Evolutionary conservation across 176 grass and related monocot species (phyloP).

Genomic region (Melocanna baccifera): DNA sequence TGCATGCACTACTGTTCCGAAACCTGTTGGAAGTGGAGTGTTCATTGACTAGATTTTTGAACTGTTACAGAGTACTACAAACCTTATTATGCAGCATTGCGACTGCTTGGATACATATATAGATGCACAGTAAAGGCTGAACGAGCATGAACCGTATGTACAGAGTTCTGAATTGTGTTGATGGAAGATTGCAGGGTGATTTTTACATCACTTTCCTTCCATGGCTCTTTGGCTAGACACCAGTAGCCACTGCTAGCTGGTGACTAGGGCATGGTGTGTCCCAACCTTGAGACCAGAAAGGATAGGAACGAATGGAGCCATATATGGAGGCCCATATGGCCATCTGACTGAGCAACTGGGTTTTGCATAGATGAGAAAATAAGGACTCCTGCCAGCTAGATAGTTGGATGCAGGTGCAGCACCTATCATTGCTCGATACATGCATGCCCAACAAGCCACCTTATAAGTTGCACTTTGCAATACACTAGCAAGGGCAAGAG

Average conservation of each 20-base stretch:
- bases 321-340: neutral
- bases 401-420: slow-evolving; percentile 10
- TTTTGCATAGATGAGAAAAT: neutral
- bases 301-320: neutral
- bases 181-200: neutral
- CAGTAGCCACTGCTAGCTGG: neutral
- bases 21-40: neutral
- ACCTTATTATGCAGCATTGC: neutral
- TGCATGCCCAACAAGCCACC: neutral
- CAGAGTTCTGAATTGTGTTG: neutral
- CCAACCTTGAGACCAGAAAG: neutral
- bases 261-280: neutral
- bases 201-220: neutral
- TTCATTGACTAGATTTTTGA: slow-evolving; percentile 4
- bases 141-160: neutral
- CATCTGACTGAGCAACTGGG: neutral
- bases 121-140: neutral
- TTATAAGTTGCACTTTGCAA: neutral
- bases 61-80: neutral
- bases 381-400: neutral
- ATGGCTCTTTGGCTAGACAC: neutral
- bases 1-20: neutral
- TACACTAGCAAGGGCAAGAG: neutral
- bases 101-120: neutral
- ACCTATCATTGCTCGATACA: neutral